Percentiles rank a stretch among this genome's conserved stretches.
Conservation (phyloP, 257 asterid species). For the Ocimum tenuiflorum region DNA sequence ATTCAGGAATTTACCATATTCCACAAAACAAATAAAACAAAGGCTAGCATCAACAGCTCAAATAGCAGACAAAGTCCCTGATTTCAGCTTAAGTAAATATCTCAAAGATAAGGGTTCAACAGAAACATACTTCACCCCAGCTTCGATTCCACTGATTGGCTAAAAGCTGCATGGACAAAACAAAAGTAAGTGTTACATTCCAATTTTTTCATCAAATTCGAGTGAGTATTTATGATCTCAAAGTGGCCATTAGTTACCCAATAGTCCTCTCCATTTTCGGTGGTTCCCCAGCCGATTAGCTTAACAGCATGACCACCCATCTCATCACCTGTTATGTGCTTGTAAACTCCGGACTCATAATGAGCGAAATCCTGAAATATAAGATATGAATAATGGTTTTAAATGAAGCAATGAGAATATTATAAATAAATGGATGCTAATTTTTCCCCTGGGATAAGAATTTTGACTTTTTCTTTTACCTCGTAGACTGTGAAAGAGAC, state of each 20-base stretch:
- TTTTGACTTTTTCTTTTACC: conserved; percentile 34
- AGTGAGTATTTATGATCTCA: conserved; percentile 19
- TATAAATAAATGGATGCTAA: background rate
- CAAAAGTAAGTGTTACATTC: conserved; percentile 17
- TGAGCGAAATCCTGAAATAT: conserved; percentile 76
- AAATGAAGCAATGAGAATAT: background rate
- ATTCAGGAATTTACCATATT: background rate
- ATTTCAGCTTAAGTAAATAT: conserved; percentile 3
- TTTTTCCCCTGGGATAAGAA: background rate
- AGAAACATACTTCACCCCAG: conserved; percentile 88
- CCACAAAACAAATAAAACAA: background rate
- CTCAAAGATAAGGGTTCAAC: conserved; percentile 11
- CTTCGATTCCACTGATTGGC: conserved; percentile 97
- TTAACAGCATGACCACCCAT: conserved; percentile 97
- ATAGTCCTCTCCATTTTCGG: conserved; percentile 73
- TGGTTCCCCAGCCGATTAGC: conserved; percentile 93
- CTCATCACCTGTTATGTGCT: conserved; percentile 53
- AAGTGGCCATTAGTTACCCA: conserved; percentile 47
- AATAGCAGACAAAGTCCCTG: background rate
- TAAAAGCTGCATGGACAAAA: conserved; percentile 51
- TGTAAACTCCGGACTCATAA: conserved; percentile 91
- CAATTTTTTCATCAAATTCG: conserved; percentile 1
- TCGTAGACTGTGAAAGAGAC: conserved; percentile 92
- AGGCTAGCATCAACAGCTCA: background rate
- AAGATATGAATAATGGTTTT: background rate